phyloP scores from a whole-genome alignment of 2,329 filamentous ascomycete species.

The Diaporthe vexans region DNA sequence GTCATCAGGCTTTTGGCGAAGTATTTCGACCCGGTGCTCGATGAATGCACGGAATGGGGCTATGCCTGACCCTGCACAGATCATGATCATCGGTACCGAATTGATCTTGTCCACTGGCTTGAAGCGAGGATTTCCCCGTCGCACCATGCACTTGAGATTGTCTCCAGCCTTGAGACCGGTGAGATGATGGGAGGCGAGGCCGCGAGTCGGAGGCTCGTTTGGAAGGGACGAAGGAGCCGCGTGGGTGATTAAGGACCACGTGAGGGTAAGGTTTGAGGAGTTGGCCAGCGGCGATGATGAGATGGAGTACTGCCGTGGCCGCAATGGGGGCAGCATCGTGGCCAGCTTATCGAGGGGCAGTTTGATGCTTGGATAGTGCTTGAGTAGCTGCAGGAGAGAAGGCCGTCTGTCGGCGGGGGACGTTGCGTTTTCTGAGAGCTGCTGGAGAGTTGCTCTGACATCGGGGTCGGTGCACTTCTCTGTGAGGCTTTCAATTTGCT shows the following conservation, averaged over 20 bases:
- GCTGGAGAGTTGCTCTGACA: neutral
- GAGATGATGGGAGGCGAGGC: slow-evolving; percentile 52
- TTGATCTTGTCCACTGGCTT: slow-evolving; percentile 52
- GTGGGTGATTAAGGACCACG: slow-evolving; percentile 50
- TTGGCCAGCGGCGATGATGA: slow-evolving; percentile 67
- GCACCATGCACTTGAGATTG: slow-evolving; percentile 5
- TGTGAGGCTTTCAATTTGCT: slow-evolving; percentile 18
- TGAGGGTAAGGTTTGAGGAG: slow-evolving; percentile 57
- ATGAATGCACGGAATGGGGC: slow-evolving; percentile 57
- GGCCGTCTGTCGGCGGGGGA: slow-evolving; percentile 56
- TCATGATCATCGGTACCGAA: slow-evolving; percentile 62
- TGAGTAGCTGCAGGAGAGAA: slow-evolving; percentile 68
- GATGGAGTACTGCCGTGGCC: slow-evolving; percentile 70
- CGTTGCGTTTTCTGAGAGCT: neutral
- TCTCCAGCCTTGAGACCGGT: slow-evolving; percentile 46
- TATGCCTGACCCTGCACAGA: slow-evolving; percentile 64
- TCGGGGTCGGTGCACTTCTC: neutral
- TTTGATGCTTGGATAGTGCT: slow-evolving; percentile 62
- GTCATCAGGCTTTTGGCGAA: neutral
- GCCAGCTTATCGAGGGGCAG: slow-evolving; percentile 68
- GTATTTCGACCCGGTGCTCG: slow-evolving; percentile 52
- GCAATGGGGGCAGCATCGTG: slow-evolving; percentile 69
- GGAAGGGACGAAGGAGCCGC: neutral
- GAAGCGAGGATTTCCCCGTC: slow-evolving; percentile 52
- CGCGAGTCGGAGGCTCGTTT: neutral